Base-by-base conservation (phyloP, 1,284 basidiomycete species). In the Volvariella surrecta region DNA sequence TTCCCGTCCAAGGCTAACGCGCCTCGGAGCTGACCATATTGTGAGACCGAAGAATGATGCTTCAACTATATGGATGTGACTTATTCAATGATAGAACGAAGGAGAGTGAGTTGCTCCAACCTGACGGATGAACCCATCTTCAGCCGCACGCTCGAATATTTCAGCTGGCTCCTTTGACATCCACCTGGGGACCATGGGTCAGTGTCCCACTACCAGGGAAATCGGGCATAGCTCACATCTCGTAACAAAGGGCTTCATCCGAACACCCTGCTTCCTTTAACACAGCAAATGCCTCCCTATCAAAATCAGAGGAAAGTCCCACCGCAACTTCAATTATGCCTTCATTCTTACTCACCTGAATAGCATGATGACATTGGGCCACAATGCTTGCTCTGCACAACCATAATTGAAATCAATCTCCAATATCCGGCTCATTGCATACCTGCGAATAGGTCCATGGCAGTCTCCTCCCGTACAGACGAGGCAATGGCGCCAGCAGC, bases 91-190 rank as follows among this genome's bases (percentile, higher is more conserved):
- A n/a, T 18, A 20, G 11, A 30, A 21, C 16, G 39, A 6, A 39
- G 13, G 45, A 10, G 45, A 49, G 24, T 43, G 6, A 6, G 24
- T 11, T 28, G 24, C 24, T 28, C 11, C 13, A 46, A 69, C 75
- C 61, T 79, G 78, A 18, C 55, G 57, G 43, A 80, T 72, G 56
- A 81, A 79, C 13, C 79, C 79, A 35, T 80, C 77, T 48, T 81
- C 78, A 1, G 78, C 78, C 6, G 79, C 77, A 20, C 76, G 64
- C 55, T 81, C 78, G 55, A 82, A 82, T 37, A 81, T 79, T 50
- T 80, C 79, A n/a, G 79, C 77, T 2, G 79, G 78, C 52, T 81
- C 78, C 52, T 79, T 81, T 21, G 79, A 80, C 77, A 81, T 81
- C 78, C 78, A 79, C 76, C 77, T 80, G 24, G 4, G 15, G 4